These are phyloP conservation scores for Metarhizium anisopliae DNA, from an alignment of 2,329 filamentous ascomycete genomes.

Conservation along the genomic window DNA sequence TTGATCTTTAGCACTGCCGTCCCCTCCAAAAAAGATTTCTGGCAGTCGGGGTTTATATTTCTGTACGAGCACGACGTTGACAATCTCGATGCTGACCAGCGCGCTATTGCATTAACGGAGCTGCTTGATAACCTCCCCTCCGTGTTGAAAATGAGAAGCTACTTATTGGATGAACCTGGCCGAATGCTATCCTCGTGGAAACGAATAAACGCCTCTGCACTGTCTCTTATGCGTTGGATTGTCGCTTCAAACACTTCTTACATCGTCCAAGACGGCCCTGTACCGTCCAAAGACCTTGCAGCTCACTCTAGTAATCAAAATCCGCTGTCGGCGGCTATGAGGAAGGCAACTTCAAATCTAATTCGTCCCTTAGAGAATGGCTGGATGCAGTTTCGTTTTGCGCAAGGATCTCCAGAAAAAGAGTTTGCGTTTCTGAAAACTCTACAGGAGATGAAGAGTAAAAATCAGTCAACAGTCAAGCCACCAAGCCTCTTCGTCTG, in stretches of 20 bases:
- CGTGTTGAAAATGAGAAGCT: slow-evolving; percentile 47
- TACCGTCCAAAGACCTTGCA: neutral
- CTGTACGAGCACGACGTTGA: slow-evolving; percentile 16
- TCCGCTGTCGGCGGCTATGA: no score
- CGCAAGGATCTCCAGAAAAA: slow-evolving; percentile 59
- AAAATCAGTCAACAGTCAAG: slow-evolving; percentile 18
- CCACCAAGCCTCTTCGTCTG: slow-evolving; percentile 74
- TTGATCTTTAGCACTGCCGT: neutral
- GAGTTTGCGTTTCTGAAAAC: slow-evolving; percentile 65
- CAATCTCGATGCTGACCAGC: slow-evolving; percentile 6
- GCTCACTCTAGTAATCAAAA: neutral
- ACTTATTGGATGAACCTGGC: slow-evolving; percentile 31
- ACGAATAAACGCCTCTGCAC: slow-evolving; percentile 53
- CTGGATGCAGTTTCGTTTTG: slow-evolving; percentile 60
- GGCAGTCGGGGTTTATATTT: slow-evolving; percentile 14
- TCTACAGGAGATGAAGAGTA: slow-evolving; percentile 35
- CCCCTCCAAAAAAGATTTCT: slow-evolving; percentile 2
- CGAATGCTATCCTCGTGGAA: slow-evolving; percentile 34
- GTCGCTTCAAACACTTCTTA: slow-evolving; percentile 83
- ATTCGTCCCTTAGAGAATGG: neutral
- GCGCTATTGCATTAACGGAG: slow-evolving; percentile 26
- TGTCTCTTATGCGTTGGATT: slow-evolving; percentile 74
- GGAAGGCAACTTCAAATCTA: neutral
- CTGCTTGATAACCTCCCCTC: slow-evolving; percentile 51
- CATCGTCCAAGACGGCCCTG: slow-evolving; percentile 57